phyloP scores from a whole-genome alignment of 164 flowering plant genomes.

The Sextonia rubra region DNA sequence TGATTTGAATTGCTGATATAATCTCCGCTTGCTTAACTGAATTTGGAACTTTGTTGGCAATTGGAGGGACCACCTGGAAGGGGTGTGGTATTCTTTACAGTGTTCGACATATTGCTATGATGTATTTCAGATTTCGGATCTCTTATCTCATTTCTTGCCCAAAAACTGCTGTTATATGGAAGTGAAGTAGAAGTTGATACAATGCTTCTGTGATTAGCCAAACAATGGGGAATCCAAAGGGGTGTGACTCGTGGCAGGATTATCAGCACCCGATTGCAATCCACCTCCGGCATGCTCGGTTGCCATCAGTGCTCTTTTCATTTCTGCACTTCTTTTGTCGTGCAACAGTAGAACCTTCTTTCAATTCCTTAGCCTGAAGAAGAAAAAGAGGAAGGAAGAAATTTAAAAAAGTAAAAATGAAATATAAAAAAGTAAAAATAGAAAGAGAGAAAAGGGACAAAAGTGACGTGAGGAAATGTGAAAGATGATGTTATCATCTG shows the following conservation, averaged over 20 bases:
- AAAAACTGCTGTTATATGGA: neutral
- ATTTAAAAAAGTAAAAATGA: neutral
- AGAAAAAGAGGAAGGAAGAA: no score
- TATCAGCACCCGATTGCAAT: slow-evolving; percentile 11
- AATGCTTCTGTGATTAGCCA: no score
- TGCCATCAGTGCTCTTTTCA: neutral
- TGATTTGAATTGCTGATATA: neutral
- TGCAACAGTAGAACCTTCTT: neutral
- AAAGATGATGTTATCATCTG: neutral
- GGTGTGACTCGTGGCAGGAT: neutral
- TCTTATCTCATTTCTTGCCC: neutral
- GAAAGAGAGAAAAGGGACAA: neutral
- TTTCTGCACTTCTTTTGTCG: neutral
- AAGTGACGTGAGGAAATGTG: neutral
- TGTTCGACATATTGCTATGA: no score
- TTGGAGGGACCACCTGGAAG: no score
- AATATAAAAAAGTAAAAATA: neutral
- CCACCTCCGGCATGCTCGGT: slow-evolving; percentile 4
- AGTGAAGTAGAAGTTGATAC: neutral
- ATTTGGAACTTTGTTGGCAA: no score
- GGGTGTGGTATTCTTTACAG: no score
- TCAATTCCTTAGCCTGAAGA: neutral
- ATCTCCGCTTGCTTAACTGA: no score
- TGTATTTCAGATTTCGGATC: neutral
- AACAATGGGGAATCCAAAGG: neutral